Evolutionary conservation across 257 asterid genomes (phyloP), one percentile per base, ranked within the genome.

Genomic region (Forsythia suspensa): DNA sequence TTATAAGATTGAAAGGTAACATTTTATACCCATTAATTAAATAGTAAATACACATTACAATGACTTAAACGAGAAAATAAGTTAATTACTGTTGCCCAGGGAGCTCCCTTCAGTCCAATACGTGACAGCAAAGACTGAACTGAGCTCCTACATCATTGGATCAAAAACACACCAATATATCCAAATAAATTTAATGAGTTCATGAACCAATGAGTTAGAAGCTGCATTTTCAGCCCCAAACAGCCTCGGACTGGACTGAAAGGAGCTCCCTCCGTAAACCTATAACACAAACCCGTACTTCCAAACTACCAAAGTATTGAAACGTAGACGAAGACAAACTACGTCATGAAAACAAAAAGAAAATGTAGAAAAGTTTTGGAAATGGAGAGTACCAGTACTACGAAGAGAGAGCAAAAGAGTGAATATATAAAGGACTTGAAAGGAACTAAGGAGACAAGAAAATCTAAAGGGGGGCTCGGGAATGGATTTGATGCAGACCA

Each of bases 51-150:
- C 34, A 29, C 34, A 29, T 29, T 29, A 29, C 34, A 29, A 29
- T 1, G 34, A 29, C 34, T 29, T 29, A 42, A 42, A 42, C 46
- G 9, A 5, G 4, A 8, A 42, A 42, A 42, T 42, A 42, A 42
- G 34, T 29, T 24, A 41, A 41, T 3, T 42, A 8, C 5, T 2
- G 9, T 42, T 4, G 9, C 5, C 46, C 9, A 91, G 96, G 98
- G 97, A 93, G 97, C 97, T 90, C 97, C 97, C 97, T 93, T 93
- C 98, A 91, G 97, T 90, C 97, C 98, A 93, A 93, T 94, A 86
- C 97, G 85, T 21, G 97, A 91, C 94, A 88, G 81, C 36, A 80
- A 80, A 11, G 83, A 29, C 93, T 61, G 91, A 87, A 82, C 89
- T 44, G 82, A 85, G 94, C 98, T 93, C 97, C 92, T 75, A 89